Evolutionary conservation across 2,329 filamentous ascomycete genomes (phyloP).

Genomic region (Colletotrichum liaoningense): DNA sequence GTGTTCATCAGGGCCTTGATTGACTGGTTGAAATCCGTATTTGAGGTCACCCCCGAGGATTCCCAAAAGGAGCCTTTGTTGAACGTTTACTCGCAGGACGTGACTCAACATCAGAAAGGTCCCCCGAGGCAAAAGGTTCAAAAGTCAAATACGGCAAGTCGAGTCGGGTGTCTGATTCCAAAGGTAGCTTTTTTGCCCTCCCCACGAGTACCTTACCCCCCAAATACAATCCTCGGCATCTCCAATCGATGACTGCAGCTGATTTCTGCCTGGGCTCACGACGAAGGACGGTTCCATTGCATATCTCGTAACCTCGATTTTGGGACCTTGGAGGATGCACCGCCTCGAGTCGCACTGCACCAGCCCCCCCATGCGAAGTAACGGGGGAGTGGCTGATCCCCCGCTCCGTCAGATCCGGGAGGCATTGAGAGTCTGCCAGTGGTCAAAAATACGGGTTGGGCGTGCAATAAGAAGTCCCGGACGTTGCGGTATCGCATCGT

Average conservation of each 20-base stretch:
- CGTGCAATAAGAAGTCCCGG: not conserved
- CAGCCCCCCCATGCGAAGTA: slow-evolving; percentile 10
- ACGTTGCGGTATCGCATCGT: not conserved
- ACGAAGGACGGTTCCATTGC: not conserved
- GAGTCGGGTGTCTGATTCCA: not conserved
- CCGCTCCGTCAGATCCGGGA: not conserved
- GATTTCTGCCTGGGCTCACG: slow-evolving; percentile 5
- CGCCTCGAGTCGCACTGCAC: slow-evolving; percentile 21
- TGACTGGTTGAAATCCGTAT: slow-evolving; percentile 15
- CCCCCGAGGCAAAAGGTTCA: not conserved
- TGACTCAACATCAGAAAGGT: slow-evolving; percentile 18
- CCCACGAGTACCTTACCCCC: not conserved
- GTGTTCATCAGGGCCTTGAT: slow-evolving; percentile 1
- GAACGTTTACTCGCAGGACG: not conserved
- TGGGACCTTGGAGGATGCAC: slow-evolving; percentile 12
- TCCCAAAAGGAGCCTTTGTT: not conserved
- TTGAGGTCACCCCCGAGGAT: not conserved
- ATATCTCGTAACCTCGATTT: not conserved
- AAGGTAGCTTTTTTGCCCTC: not conserved
- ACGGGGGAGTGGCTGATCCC: slow-evolving; percentile 12
- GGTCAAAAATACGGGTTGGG: slow-evolving; percentile 10
- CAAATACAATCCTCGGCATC: not conserved
- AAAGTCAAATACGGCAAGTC: not conserved
- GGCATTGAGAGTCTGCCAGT: not conserved
- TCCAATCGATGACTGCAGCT: slow-evolving; percentile 5